Base-by-base conservation (phyloP, 129 eudicot genomes). In the Chrysanthemum lavandulifolium region DNA sequence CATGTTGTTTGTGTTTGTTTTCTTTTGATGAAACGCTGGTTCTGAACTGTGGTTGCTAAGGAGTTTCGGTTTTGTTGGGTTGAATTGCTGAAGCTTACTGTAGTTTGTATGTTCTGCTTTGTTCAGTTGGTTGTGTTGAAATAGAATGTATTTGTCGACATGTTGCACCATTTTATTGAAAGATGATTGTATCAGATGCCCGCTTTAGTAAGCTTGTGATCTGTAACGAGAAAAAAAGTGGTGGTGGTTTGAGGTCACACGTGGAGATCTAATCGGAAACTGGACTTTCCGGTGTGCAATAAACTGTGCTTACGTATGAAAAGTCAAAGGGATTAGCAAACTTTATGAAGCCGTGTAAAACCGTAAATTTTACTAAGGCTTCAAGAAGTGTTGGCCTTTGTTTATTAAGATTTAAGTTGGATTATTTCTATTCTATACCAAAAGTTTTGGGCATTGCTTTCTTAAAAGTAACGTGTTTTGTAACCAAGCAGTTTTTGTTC, bases 21-120 rank as follows among this genome's bases (percentile, higher is more conserved):
- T 74, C 56, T 62, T 73, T 75, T 73, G 68, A 40, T 55, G 89
- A 73, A 69, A 78, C 78, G 82, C 77, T 76, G 85, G 75, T 79
- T 75, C 68, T 72, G 85, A 69, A 63, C 58, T 82, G 71, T 87
- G 84, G 65, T 74, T 71, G 82, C 82, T 36, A 78, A 78, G 65
- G 72, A 64, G 45, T 78, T 65, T 84, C 49, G 73, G 75, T 72
- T 77, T 50, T 66, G 45, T 61, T 66, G 75, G 82, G 70, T 72
- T 82, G 81, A 73, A 71, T 50, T 68, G 72, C 71, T 76, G 86
- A 81, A 68, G 85, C 80, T 76, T 73, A 56, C 67, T 29, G 15
- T 75, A 23, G 65, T 65, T 80, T 77, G 68, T 73, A 52, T 83
- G 71, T 60, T 68, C 69, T 45, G 68, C 52, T 81, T 69, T 81